Conservation (phyloP, 1,284 basidiomycete genomes). For the Coniferiporia sulphurascens region DNA sequence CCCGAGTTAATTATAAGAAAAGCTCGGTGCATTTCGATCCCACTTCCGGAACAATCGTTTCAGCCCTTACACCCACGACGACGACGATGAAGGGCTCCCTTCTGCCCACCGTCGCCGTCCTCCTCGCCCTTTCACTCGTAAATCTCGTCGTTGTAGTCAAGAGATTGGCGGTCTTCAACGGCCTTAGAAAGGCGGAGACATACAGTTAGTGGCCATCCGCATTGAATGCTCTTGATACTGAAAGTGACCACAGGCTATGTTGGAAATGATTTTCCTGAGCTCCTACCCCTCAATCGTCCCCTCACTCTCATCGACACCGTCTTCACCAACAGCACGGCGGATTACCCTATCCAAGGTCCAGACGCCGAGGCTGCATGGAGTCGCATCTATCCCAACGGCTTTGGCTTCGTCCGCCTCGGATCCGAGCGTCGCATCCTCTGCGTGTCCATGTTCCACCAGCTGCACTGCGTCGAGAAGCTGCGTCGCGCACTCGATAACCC, state of each 20-base stretch:
- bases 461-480: conserved; percentile 31
- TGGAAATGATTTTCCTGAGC: conserved; percentile 15
- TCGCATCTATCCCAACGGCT: conserved; percentile 14
- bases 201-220: conserved; percentile 2
- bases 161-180: conserved; percentile 4
- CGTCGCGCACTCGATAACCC: conserved; percentile 22
- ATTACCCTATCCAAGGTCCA: conserved; percentile 17
- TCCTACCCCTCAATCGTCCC: conserved; percentile 8
- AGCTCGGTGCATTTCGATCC: too few relatives aligned
- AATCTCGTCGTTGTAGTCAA: conserved; percentile 10
- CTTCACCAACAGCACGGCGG: conserved; percentile 14
- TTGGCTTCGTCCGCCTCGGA: conserved; percentile 20
- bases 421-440: conserved; percentile 16
- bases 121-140: conserved; percentile 8
- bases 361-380: conserved; percentile 10
- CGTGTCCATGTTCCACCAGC: conserved; percentile 31
- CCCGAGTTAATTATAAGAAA: too few relatives aligned
- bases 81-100: conserved; percentile 9
- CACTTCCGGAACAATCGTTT: neutral
- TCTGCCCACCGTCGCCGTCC: conserved; percentile 1
- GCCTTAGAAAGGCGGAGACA: neutral
- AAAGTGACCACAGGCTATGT: conserved; percentile 6
- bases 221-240: neutral
- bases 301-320: conserved; percentile 4
- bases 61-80: neutral